phyloP scores from a whole-genome alignment of 768 basidiomycete genomes.

The Tylopilus balloui region DNA sequence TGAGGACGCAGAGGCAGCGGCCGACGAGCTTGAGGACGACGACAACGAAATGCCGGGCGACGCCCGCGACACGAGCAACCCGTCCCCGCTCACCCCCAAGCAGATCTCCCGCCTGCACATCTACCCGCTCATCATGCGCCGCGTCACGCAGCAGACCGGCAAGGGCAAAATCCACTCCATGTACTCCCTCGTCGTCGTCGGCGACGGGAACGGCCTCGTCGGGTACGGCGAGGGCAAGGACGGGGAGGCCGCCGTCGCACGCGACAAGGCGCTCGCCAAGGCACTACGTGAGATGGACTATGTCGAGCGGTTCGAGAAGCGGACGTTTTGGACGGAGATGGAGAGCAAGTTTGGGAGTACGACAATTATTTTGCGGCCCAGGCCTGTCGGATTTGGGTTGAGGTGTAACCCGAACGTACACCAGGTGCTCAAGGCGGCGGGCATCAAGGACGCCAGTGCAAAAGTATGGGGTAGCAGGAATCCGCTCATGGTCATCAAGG shows the following conservation, averaged over 20 bases:
- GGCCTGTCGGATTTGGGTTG: slow-evolving; percentile 89
- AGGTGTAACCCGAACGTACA: slow-evolving; percentile 87
- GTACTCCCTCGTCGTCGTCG: slow-evolving; percentile 65
- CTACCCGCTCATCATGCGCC: slow-evolving; percentile 42
- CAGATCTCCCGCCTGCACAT: slow-evolving; percentile 35
- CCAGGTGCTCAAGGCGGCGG: slow-evolving; percentile 85
- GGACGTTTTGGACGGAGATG: slow-evolving; percentile 95
- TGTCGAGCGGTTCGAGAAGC: slow-evolving; percentile 88
- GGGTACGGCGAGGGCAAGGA: slow-evolving; percentile 83
- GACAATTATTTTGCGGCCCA: slow-evolving; percentile 71
- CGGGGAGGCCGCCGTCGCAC: slow-evolving; percentile 47
- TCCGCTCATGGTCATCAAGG: slow-evolving; percentile 71
- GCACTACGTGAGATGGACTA: slow-evolving; percentile 88
- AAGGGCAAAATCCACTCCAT: slow-evolving; percentile 82
- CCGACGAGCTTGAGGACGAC: slow-evolving; percentile 19
- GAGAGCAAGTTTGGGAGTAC: slow-evolving; percentile 81
- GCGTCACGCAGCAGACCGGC: slow-evolving; percentile 84
- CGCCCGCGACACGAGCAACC: slow-evolving; percentile 14
- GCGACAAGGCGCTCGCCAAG: slow-evolving; percentile 53
- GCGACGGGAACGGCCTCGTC: slow-evolving; percentile 79
- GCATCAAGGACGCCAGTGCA: slow-evolving; percentile 91
- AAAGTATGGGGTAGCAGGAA: slow-evolving; percentile 95
- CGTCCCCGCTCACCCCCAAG: slow-evolving; percentile 12
- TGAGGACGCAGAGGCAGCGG: slow-evolving; percentile 13
- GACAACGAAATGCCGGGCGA: slow-evolving; percentile 15